Conservation (phyloP, 2,329 filamentous ascomycete species). For the Fusarium tupiense region DNA sequence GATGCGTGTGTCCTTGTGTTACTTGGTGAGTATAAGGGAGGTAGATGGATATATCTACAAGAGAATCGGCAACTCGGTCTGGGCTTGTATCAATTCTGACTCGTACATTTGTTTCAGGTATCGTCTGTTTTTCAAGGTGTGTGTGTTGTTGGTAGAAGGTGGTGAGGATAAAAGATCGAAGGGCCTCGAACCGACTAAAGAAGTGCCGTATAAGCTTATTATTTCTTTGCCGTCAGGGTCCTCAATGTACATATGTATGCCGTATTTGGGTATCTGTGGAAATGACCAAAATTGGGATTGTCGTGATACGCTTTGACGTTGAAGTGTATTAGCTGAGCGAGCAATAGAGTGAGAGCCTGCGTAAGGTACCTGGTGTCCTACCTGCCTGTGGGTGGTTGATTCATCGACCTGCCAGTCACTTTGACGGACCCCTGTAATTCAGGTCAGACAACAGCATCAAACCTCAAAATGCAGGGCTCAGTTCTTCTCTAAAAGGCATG, state of each 20-base stretch:
- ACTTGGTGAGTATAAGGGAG: background rate
- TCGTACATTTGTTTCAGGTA: background rate
- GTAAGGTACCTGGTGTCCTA: background rate
- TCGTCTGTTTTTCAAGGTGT: background rate
- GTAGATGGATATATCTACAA: background rate
- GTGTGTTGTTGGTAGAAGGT: background rate
- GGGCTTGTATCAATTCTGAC: background rate
- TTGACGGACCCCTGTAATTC: background rate
- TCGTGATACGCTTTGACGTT: conserved; percentile 10
- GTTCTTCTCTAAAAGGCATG: background rate
- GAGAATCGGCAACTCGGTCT: background rate
- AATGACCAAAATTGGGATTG: conserved; percentile 1
- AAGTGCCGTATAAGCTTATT: background rate
- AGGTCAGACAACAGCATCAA: background rate
- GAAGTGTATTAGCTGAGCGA: background rate
- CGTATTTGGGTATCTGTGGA: background rate
- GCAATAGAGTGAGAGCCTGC: background rate
- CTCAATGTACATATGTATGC: background rate
- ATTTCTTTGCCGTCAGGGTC: background rate
- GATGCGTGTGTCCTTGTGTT: background rate
- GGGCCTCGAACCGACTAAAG: background rate
- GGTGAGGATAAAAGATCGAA: background rate
- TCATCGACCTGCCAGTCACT: conserved; percentile 1
- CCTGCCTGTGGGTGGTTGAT: background rate
- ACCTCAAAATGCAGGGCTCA: conserved; percentile 1